Evolutionary conservation across 257 asterid genomes (phyloP), one percentile per base, ranked within the genome.

Genomic region (Solanum pimpinellifolium): DNA sequence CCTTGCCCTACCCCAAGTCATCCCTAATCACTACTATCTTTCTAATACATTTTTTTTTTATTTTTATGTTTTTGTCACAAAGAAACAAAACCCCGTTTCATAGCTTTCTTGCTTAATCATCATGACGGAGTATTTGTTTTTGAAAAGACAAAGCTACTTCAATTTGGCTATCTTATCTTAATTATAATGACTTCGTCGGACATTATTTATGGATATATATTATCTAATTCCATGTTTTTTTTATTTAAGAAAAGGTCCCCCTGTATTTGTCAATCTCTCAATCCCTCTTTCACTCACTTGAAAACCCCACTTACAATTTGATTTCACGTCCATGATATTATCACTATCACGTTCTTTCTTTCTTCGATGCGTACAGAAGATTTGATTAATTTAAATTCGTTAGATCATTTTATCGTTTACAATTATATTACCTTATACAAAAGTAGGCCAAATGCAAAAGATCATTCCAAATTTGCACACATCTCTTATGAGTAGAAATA

Each of bases 331-430:
- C 23, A 76, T 52, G 46, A 31, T 27, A 39, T 33, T 73, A 35
- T 5, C 29, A 37, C 46, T 69, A 27, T 2, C 80, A 2, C 47
- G 20, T 73, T 35, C 42, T 6, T 13, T 0, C 9, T 31, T 33
- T 31, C 11, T 1, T 4, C 9, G 5, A 29, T 31, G 5, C 0
- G 21, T 16, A 31, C 21, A 10, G 0, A 20, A 37, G 14, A 5
- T 1, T 21, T 6, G 2, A 73, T 35, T 20, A 35, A 73, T 73
- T 20, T 11, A 10, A 70, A 35, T 18, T 35, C 0, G 9, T 14
- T 2, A 18, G 3, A 11, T 0, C 4, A 3, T 3, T 33, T 33
- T 35, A 35, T 5, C 1, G 7, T 37, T 37, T 37, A 20, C 4
- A 6, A 35, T 20, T 73, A 7, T 56, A 56, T 56, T 20, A 11